Evolutionary conservation across 345 rosid species (phyloP).

Genomic region (Eucalyptus curtisii): DNA sequence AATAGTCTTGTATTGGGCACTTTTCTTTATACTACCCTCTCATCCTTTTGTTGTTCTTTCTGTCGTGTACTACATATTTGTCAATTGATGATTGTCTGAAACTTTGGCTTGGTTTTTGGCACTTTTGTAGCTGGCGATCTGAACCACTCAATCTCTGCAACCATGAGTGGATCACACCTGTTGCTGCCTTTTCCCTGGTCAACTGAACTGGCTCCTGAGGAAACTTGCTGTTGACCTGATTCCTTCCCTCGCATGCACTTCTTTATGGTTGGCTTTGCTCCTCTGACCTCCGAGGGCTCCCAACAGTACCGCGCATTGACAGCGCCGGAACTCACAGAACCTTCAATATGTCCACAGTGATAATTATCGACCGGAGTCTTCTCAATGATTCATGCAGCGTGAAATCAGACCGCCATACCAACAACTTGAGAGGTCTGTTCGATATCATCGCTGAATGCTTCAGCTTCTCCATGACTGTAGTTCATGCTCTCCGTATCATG

Average conservation of each 20-base stretch:
- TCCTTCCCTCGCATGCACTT: neutral
- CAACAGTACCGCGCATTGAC: neutral
- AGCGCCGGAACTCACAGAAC: neutral
- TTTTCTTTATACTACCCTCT: too few relatives aligned
- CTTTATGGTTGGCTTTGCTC: neutral
- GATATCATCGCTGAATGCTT: conserved; percentile 69
- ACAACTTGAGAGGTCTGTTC: conserved; percentile 37
- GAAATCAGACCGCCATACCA: neutral
- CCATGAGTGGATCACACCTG: too few relatives aligned
- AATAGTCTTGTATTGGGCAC: too few relatives aligned
- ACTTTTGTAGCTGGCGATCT: too few relatives aligned
- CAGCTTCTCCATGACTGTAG: conserved; percentile 56
- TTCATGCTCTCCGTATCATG: conserved; percentile 18
- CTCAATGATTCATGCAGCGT: neutral
- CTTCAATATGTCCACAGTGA: neutral
- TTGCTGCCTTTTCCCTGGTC: too few relatives aligned
- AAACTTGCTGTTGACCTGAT: neutral
- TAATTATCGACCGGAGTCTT: neutral
- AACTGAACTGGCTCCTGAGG: too few relatives aligned
- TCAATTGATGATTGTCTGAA: too few relatives aligned
- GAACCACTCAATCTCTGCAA: too few relatives aligned
- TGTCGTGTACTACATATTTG: too few relatives aligned
- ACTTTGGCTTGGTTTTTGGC: too few relatives aligned
- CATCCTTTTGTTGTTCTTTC: too few relatives aligned
- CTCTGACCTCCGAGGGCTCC: neutral